A percentile compares a stretch with the other conserved stretches of the same genome.
Evolutionary conservation across 2,329 filamentous ascomycete genomes (phyloP).

Genomic region (Atkinsonella texensis): DNA sequence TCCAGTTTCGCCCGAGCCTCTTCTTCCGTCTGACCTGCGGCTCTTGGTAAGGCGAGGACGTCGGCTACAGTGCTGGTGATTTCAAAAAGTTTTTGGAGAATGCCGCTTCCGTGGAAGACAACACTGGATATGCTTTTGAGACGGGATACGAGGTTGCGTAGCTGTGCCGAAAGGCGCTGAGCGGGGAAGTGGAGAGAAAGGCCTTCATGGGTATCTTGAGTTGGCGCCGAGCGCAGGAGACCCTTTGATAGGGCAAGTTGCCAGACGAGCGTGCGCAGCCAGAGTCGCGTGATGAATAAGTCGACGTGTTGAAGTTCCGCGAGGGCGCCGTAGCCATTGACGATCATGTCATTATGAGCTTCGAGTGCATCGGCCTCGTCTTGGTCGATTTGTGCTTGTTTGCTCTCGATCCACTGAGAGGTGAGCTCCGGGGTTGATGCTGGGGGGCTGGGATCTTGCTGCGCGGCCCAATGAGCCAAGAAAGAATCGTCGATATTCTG

Average conservation of each 20-base stretch:
- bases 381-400: conserved; percentile 27
- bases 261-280: conserved; percentile 30
- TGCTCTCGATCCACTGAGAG: conserved; percentile 27
- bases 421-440: conserved; percentile 16
- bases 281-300: conserved; percentile 28
- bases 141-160: conserved; percentile 24
- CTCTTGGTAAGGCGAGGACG: conserved; percentile 39
- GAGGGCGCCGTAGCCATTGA: conserved; percentile 16
- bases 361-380: conserved; percentile 22
- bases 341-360: conserved; percentile 15
- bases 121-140: conserved; percentile 30
- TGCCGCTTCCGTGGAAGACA: conserved; percentile 42
- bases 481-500: conserved; percentile 26
- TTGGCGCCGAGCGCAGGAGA: conserved; percentile 22
- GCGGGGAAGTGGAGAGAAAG: conserved; percentile 28
- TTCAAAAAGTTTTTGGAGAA: conserved; percentile 48
- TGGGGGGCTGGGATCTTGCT: conserved; percentile 12
- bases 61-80: conserved; percentile 48
- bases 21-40: conserved; percentile 23
- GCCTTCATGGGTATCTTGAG: conserved; percentile 22
- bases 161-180: conserved; percentile 24
- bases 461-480: conserved; percentile 23
- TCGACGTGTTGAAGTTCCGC: conserved; percentile 29
- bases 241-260: conserved; percentile 28
- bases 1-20: conserved; percentile 36